Evolutionary conservation across 495 filamentous ascomycete species (phyloP), one percentile per base, ranked within the genome.

Genomic region (Cryomyces antarcticus): DNA sequence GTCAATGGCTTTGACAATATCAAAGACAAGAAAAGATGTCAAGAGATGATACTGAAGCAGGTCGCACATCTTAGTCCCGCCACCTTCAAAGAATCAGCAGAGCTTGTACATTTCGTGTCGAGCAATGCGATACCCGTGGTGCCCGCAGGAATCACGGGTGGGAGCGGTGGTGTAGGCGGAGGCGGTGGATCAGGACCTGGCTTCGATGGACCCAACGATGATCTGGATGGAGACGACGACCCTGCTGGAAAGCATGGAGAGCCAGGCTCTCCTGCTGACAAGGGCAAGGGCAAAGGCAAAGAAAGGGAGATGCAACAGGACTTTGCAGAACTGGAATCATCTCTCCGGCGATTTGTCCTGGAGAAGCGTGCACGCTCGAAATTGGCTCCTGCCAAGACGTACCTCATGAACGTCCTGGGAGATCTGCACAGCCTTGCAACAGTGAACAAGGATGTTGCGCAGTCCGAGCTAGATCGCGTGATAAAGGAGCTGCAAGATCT

Each of bases 1-100:
- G 89, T 96, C 39, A 97, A 97, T 57, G 85, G 87, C 30, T 97
- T 83, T 51, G 92, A 97, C 59, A 80, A 81, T 48, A 95, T 97
- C 52, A 69, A 76, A 46, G 84, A 96, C 59, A 89, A 96, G 63
- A 71, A 80, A 41, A 61, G 77, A 44, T 86, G 82, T 52, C 75
- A 93, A 55, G 80, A 86, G 52, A 77, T 88, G 76, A 89, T 97
- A 31, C 62, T 96, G 37, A 83, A 93, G 47, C 85, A 96, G 58
- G 77, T 97, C 28, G 67, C 67, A 36, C 70, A 73, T 28, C 67
- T 96, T 37, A 95, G 88, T 52, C 87, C 87, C 28, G 73, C 77
- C 39, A 96, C 89, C 3, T 81, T 78, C 68, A 93, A 95, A 60
- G 89, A 97, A 51, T 77, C 88, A 6, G 70, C 73, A 7, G 89